Conservation (phyloP, 345 rosid genomes). For the Carallia pectinifolia region DNA sequence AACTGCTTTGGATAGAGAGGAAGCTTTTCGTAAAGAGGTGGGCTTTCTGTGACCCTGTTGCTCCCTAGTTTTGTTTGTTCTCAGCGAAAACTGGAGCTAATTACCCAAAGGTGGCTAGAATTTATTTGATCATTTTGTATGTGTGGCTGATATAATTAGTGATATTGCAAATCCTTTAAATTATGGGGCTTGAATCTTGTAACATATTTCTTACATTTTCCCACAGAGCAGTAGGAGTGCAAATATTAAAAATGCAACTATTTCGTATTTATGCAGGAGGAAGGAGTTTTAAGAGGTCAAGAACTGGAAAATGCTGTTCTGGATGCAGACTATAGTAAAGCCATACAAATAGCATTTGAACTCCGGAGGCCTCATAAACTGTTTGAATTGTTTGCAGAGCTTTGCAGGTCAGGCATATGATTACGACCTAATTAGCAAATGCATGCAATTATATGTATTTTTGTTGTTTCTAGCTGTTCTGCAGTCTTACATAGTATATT, state of each 20-base stretch:
- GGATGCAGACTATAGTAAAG: slow-evolving; percentile 74
- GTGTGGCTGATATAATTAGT: no score
- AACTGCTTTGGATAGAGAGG: slow-evolving; percentile 78
- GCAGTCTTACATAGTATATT: slow-evolving; percentile 7
- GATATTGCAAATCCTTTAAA: no score
- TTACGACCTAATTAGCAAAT: background rate
- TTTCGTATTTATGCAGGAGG: slow-evolving; percentile 50
- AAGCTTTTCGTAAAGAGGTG: slow-evolving; percentile 90
- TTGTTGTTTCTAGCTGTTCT: background rate
- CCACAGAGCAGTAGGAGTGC: background rate
- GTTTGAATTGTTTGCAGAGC: slow-evolving; percentile 61
- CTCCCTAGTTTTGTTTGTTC: background rate
- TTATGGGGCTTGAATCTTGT: no score
- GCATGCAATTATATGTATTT: background rate
- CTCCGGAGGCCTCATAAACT: slow-evolving; percentile 81
- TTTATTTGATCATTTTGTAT: no score
- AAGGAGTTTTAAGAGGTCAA: slow-evolving; percentile 69
- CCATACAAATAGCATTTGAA: slow-evolving; percentile 82
- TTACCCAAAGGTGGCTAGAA: no score
- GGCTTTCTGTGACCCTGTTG: slow-evolving; percentile 16
- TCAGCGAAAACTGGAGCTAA: background rate
- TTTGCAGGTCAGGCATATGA: slow-evolving; percentile 59
- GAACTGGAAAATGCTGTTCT: slow-evolving; percentile 84
- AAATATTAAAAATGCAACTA: background rate
- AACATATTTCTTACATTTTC: no score